Evolutionary conservation across 345 rosid species (phyloP).

Genomic region (Cardamine resedifolia): DNA sequence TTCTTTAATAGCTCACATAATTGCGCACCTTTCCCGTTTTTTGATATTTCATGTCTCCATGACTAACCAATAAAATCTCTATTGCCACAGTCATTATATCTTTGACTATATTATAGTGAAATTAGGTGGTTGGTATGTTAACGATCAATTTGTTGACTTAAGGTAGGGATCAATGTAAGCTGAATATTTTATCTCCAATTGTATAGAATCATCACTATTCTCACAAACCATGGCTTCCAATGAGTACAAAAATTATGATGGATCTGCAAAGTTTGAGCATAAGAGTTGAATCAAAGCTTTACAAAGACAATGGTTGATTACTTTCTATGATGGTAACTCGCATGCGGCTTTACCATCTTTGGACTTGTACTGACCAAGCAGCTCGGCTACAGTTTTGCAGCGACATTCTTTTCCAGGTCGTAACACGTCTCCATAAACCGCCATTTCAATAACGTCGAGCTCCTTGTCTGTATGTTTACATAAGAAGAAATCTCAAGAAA

Average conservation of each 20-base stretch:
- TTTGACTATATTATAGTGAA: slow-evolving; percentile 15
- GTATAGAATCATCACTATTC: not conserved
- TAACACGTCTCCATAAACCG: slow-evolving; percentile 86
- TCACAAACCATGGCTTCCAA: slow-evolving; percentile 17
- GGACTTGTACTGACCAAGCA: slow-evolving; percentile 73
- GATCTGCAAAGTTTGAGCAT: not conserved
- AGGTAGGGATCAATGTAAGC: not conserved
- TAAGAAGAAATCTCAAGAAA: not conserved
- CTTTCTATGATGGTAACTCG: slow-evolving; percentile 53
- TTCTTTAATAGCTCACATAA: slow-evolving; percentile 30
- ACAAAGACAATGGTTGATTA: slow-evolving; percentile 8
- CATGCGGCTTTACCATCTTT: slow-evolving; percentile 71
- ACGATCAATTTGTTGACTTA: slow-evolving; percentile 25
- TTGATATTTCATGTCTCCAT: slow-evolving; percentile 35
- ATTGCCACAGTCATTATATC: slow-evolving; percentile 6
- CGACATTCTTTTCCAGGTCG: slow-evolving; percentile 91
- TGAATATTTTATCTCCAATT: not conserved
- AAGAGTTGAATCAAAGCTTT: slow-evolving; percentile 19
- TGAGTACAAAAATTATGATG: slow-evolving; percentile 3
- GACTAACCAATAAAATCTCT: slow-evolving; percentile 11
- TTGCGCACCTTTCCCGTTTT: slow-evolving; percentile 32
- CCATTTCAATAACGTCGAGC: slow-evolving; percentile 95
- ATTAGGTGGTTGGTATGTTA: slow-evolving; percentile 15
- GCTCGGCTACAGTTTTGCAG: slow-evolving; percentile 85
- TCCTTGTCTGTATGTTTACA: slow-evolving; percentile 64